Evolutionary conservation across 257 asterid genomes (phyloP).

Genomic region (Plantago ovata): DNA sequence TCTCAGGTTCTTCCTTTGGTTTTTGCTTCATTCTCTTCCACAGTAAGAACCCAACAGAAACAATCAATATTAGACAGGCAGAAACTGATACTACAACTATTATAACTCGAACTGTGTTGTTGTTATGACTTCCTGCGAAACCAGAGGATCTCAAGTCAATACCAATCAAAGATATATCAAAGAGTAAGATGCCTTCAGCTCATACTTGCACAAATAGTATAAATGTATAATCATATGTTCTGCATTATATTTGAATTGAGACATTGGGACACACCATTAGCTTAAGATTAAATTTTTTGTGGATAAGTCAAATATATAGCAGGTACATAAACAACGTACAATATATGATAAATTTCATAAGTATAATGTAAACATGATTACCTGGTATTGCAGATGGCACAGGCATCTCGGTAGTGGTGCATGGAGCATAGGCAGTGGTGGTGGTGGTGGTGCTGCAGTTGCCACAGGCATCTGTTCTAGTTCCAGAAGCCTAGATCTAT

Average conservation of each 20-base stretch:
- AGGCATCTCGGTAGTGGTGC: no score
- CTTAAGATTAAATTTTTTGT: background rate
- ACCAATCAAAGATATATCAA: no score
- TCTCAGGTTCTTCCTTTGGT: background rate
- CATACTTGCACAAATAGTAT: no score
- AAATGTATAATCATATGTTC: background rate
- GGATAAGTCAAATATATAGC: no score
- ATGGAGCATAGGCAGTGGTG: no score
- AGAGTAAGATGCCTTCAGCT: no score
- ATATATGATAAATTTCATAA: no score
- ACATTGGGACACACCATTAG: background rate
- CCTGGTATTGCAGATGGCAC: background rate
- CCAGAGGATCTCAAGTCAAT: no score
- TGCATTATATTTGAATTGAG: background rate
- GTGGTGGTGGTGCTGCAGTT: background rate
- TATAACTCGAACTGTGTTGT: no score
- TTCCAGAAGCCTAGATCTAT: conserved; percentile 17
- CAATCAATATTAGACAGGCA: conserved; percentile 1
- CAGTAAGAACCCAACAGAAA: conserved; percentile 1
- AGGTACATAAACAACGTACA: no score
- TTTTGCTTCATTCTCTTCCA: background rate
- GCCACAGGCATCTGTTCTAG: background rate
- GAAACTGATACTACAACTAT: conserved; percentile 4
- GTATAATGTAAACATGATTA: background rate
- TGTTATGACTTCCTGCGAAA: no score